Evolutionary conservation across 805 yeast species (phyloP).

Genomic region (Teunomyces lycoperdinae): DNA sequence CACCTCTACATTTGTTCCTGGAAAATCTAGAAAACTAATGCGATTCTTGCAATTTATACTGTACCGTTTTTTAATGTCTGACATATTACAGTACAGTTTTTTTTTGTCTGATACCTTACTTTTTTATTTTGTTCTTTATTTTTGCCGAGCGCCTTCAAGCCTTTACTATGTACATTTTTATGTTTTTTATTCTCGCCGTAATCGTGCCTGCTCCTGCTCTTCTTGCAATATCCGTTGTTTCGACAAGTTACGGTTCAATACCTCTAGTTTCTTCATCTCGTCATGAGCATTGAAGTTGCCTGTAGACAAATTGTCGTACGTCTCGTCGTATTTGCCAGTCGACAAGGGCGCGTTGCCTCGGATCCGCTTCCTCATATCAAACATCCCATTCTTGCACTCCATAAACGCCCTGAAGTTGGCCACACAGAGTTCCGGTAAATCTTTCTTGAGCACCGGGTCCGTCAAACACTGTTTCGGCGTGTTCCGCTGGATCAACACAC

Average conservation of each 20-base stretch:
- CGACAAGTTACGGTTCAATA: constrained; percentile 51
- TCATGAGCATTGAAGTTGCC: constrained; percentile 83
- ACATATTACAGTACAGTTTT: not conserved
- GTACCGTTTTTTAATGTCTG: not conserved
- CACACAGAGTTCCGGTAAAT: constrained; percentile 83
- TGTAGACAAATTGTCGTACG: constrained; percentile 68
- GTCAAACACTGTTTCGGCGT: constrained; percentile 87
- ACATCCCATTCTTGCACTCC: constrained; percentile 88
- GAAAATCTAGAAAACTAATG: too few species aligned
- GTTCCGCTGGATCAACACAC: constrained; percentile 86
- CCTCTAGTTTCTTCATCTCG: constrained; percentile 71
- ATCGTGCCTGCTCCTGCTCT: constrained; percentile 17
- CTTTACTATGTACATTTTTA: not conserved
- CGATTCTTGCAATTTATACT: not conserved
- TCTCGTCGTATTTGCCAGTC: constrained; percentile 89
- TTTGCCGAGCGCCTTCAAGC: too few species aligned
- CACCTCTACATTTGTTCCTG: too few species aligned
- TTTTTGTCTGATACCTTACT: not conserved
- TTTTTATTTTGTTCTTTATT: not conserved
- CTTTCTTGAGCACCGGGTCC: constrained; percentile 69
- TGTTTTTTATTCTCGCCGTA: not conserved
- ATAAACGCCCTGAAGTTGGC: constrained; percentile 82
- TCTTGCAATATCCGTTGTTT: constrained; percentile 24
- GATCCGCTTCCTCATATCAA: constrained; percentile 88
- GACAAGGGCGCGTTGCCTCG: constrained; percentile 92